Percentiles rank a stretch among this genome's conserved stretches.
Conservation (phyloP, 1,284 basidiomycete genomes). For the Mycosarcoma maydis region DNA sequence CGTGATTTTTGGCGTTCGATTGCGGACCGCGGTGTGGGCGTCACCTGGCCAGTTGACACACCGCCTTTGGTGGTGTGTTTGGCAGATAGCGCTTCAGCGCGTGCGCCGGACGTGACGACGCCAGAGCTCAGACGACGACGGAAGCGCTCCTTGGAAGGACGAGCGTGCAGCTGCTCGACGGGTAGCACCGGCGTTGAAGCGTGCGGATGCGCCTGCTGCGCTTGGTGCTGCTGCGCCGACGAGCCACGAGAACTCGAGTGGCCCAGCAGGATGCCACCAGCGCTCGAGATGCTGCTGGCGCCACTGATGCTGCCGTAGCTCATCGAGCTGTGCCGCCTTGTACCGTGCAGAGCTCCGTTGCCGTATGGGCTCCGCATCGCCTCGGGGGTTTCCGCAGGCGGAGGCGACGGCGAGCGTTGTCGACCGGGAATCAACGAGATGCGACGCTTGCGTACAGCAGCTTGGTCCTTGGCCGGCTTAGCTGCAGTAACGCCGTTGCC, state of each 20-base stretch:
- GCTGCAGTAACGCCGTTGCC: background rate
- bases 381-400: constrained; percentile 10
- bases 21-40: constrained; percentile 22
- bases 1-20: constrained; percentile 41
- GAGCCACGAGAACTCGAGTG: constrained; percentile 33
- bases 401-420: constrained; percentile 34
- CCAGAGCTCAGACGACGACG: constrained; percentile 39
- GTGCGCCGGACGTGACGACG: constrained; percentile 4
- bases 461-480: constrained; percentile 23
- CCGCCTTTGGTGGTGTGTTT: constrained; percentile 10
- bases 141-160: constrained; percentile 14
- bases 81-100: too few species aligned
- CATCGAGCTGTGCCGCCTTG: constrained; percentile 43
- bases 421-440: constrained; percentile 49
- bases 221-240: constrained; percentile 32
- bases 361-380: constrained; percentile 22
- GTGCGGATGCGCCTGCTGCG: background rate
- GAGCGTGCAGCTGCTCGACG: constrained; percentile 5
- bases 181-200: constrained; percentile 23
- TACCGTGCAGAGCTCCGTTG: constrained; percentile 17
- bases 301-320: constrained; percentile 51
- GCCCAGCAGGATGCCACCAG: constrained; percentile 17
- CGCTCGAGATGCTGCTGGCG: constrained; percentile 46
- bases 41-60: constrained; percentile 21
- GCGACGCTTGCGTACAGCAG: constrained; percentile 35